Evolutionary conservation across 306 rosid species (phyloP).

Genomic region (Vigna mungo): DNA sequence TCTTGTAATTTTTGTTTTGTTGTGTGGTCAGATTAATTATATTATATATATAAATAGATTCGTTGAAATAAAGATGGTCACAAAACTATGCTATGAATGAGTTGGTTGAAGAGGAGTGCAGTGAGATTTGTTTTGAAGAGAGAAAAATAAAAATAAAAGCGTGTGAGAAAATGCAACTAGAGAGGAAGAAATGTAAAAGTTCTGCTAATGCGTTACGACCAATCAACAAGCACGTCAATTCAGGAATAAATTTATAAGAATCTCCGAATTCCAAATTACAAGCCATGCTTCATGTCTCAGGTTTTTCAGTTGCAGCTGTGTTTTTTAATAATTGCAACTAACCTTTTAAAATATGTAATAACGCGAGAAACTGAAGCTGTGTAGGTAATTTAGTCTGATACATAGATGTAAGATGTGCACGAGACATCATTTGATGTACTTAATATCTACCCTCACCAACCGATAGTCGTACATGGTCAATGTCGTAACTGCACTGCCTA

Average conservation of each 20-base stretch:
- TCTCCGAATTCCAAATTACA: neutral
- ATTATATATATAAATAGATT: too few species aligned
- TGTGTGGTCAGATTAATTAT: too few species aligned
- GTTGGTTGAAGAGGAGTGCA: neutral
- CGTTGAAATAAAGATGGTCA: neutral
- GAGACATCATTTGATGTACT: neutral
- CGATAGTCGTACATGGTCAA: slow-evolving; percentile 19
- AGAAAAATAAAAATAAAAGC: slow-evolving; percentile 29
- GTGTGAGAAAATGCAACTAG: slow-evolving; percentile 39
- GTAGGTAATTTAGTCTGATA: neutral
- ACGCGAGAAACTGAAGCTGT: neutral
- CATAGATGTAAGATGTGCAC: too few species aligned
- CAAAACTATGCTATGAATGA: neutral
- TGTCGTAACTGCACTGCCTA: slow-evolving; percentile 16
- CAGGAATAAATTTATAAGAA: too few species aligned
- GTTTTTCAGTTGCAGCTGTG: slow-evolving; percentile 1
- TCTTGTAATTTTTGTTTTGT: too few species aligned
- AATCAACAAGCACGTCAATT: too few species aligned
- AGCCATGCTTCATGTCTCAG: slow-evolving; percentile 36
- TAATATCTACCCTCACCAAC: slow-evolving; percentile 31
- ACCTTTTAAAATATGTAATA: too few species aligned
- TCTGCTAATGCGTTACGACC: neutral
- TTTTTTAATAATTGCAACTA: too few species aligned
- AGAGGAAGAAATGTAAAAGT: slow-evolving; percentile 27
- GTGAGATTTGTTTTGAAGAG: neutral